These are phyloP conservation scores for Kodamaea arcana DNA, from an alignment of 1,139 yeast species.

Conservation along the genomic window DNA sequence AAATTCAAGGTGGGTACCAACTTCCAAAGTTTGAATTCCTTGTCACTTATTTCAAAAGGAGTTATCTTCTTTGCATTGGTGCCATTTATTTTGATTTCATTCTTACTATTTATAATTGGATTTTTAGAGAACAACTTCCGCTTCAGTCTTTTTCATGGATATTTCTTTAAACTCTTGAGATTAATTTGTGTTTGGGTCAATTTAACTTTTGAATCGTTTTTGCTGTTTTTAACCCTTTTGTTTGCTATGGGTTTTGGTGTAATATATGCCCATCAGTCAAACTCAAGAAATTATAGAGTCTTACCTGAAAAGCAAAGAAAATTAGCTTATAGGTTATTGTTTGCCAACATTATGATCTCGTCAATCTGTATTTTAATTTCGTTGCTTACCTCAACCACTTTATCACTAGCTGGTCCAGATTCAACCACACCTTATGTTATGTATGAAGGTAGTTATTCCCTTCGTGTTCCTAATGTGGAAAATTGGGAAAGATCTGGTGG, in stretches of 20 bases:
- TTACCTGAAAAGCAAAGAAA: constrained; percentile 21
- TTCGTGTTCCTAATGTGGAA: constrained; percentile 2
- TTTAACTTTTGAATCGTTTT: constrained; percentile 6
- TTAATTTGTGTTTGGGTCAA: constrained; percentile 4
- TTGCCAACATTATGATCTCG: not conserved
- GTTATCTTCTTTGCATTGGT: constrained; percentile 27
- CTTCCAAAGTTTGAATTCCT: constrained; percentile 27
- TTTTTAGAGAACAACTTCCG: constrained; percentile 18
- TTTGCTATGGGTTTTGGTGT: constrained; percentile 43
- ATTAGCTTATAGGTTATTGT: constrained; percentile 16
- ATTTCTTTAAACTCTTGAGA: constrained; percentile 2
- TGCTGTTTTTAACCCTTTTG: constrained; percentile 19
- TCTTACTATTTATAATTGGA: constrained; percentile 11
- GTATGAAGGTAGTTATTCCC: not conserved
- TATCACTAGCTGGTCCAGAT: not conserved
- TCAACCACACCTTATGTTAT: constrained; percentile 1
- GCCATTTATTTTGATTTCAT: constrained; percentile 18
- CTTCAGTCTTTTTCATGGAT: constrained; percentile 5
- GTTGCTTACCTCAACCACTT: not conserved
- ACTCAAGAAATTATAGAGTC: constrained; percentile 23
- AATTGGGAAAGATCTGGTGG: not conserved
- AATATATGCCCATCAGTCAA: constrained; percentile 26
- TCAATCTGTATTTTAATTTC: not conserved
- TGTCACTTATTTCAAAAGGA: constrained; percentile 33
- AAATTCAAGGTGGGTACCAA: constrained; percentile 26